Evolutionary conservation across 805 yeast species (phyloP).

Genomic region (Schizosaccharomyces japonicus): DNA sequence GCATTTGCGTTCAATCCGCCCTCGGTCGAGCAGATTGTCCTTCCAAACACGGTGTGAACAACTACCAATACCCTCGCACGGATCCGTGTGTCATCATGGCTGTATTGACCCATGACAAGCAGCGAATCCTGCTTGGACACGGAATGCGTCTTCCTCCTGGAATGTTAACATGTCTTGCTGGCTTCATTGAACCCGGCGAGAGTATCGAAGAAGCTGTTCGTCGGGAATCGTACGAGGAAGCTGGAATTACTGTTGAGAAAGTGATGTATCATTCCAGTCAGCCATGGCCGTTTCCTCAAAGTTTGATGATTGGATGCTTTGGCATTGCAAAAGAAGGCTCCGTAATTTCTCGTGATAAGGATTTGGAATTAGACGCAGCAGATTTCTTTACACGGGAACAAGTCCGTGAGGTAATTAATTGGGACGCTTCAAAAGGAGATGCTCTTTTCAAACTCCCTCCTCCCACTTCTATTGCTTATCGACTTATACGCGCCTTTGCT

Average conservation of each 20-base stretch:
- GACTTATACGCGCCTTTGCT: background rate
- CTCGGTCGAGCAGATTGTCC: conserved; percentile 14
- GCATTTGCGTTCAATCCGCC: conserved; percentile 16
- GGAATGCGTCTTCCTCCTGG: conserved; percentile 32
- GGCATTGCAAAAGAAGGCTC: conserved; percentile 53
- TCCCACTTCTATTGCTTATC: background rate
- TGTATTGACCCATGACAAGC: conserved; percentile 34
- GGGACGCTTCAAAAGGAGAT: background rate
- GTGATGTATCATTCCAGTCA: conserved; percentile 51
- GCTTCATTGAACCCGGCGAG: conserved; percentile 89
- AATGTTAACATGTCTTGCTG: conserved; percentile 62
- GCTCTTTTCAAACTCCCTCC: conserved; percentile 1
- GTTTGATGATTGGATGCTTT: conserved; percentile 78
- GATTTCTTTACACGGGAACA: conserved; percentile 50
- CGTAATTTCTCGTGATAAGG: conserved; percentile 47
- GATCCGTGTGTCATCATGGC: conserved; percentile 77
- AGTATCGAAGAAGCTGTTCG: conserved; percentile 68
- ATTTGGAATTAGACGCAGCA: conserved; percentile 66
- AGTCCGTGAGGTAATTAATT: conserved; percentile 14
- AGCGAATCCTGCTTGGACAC: conserved; percentile 46
- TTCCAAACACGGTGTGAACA: conserved; percentile 29
- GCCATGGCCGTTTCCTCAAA: conserved; percentile 96
- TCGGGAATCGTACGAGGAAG: conserved; percentile 87
- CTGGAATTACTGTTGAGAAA: conserved; percentile 44
- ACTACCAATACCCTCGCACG: conserved; percentile 74